Conservation (phyloP, 139 green algal species). For the Tetraselmis chui region DNA sequence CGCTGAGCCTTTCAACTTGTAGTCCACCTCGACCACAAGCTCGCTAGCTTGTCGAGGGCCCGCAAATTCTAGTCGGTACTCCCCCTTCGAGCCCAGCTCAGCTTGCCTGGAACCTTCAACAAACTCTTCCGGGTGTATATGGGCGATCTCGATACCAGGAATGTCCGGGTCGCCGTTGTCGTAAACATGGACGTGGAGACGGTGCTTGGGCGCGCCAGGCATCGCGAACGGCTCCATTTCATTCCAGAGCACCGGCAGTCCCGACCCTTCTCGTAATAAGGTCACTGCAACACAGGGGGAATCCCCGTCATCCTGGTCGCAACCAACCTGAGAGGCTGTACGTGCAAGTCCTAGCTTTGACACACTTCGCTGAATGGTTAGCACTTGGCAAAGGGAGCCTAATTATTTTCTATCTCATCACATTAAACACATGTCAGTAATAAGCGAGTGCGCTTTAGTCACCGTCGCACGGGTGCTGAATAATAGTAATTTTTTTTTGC, state of each 20-base stretch:
- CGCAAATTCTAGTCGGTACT: neutral
- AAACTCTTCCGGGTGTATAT: conserved; percentile 11
- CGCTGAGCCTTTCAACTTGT: neutral
- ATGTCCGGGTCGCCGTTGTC: conserved; percentile 11
- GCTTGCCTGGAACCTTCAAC: neutral
- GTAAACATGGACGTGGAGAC: conserved; percentile 7
- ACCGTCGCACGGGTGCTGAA: no score
- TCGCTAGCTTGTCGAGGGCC: neutral
- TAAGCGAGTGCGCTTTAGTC: no score
- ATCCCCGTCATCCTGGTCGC: no score
- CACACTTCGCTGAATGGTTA: no score
- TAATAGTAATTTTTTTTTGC: no score
- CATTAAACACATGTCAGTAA: no score
- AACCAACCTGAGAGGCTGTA: no score
- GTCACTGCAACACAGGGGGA: no score
- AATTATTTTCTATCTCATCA: no score
- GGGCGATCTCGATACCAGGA: conserved; percentile 4
- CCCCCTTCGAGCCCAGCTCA: neutral
- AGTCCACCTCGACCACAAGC: neutral
- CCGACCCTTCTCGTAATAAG: no score
- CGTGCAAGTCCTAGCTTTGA: no score
- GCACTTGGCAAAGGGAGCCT: no score
- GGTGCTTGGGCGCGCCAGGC: conserved; percentile 1
- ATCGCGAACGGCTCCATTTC: neutral
- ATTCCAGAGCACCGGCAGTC: neutral